These are phyloP conservation scores for Phytophthora kernoviae DNA, from an alignment of 352 stramenopile species.

Conservation along the genomic window DNA sequence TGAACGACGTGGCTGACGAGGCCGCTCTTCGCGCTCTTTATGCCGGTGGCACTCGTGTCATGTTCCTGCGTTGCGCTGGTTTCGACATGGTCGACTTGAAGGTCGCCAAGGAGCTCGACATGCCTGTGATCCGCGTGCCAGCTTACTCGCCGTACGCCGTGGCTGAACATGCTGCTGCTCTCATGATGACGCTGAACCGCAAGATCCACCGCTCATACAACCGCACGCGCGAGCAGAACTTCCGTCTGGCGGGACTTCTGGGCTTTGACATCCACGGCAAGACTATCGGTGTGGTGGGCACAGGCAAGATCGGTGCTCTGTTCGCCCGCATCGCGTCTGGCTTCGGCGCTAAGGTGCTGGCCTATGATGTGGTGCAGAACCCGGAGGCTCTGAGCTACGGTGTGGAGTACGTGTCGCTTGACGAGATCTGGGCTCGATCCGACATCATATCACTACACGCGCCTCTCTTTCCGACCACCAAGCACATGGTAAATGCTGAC, in stretches of 20 bases:
- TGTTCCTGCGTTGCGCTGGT: slow-evolving; percentile 72
- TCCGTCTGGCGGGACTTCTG: too few relatives aligned
- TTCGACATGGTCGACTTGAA: slow-evolving; percentile 73
- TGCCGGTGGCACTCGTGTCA: slow-evolving; percentile 44
- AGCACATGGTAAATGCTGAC: slow-evolving; percentile 77
- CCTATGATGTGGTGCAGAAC: too few relatives aligned
- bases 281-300: too few relatives aligned
- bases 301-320: too few relatives aligned
- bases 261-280: too few relatives aligned
- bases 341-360: too few relatives aligned
- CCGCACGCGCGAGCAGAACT: too few relatives aligned
- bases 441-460: slow-evolving; percentile 88
- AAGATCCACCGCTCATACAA: too few relatives aligned
- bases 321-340: too few relatives aligned
- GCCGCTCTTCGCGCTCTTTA: slow-evolving; percentile 48
- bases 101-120: slow-evolving; percentile 49
- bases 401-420: slow-evolving; percentile 53
- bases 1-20: slow-evolving; percentile 71
- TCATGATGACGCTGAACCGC: slow-evolving; percentile 79
- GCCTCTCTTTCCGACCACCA: slow-evolving; percentile 71
- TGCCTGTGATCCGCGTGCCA: slow-evolving; percentile 60
- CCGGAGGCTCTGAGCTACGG: too few relatives aligned
- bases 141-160: slow-evolving; percentile 75
- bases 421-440: slow-evolving; percentile 51
- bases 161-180: slow-evolving; percentile 60